Percentiles rank a stretch among this genome's conserved stretches.
phyloP scores from a whole-genome alignment of 1,284 basidiomycete species.

The Trametes versicolor region DNA sequence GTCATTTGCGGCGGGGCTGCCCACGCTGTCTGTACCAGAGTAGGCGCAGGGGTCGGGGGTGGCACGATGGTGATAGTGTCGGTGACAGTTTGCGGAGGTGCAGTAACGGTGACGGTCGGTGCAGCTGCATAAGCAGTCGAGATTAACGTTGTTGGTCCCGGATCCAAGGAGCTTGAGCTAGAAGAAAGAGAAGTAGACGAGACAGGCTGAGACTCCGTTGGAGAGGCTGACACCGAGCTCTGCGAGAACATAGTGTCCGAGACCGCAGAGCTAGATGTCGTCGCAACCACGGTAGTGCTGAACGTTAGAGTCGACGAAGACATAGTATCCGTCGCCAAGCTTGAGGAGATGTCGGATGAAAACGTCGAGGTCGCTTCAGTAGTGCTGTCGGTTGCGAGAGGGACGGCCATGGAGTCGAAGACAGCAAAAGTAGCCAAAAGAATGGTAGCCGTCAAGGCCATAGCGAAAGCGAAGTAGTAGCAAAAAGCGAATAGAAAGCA shows the following conservation, averaged over 20 bases:
- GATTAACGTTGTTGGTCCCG: slow-evolving; percentile 16
- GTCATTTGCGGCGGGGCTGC: slow-evolving; percentile 59
- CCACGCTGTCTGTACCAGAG: slow-evolving; percentile 52
- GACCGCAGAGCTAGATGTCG: slow-evolving; percentile 9
- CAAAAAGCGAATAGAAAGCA: slow-evolving; percentile 5
- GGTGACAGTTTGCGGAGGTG: slow-evolving; percentile 46
- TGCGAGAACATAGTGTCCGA: slow-evolving; percentile 14
- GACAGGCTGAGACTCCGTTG: slow-evolving; percentile 7
- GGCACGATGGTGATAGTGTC: slow-evolving; percentile 42
- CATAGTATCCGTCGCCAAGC: slow-evolving; percentile 32
- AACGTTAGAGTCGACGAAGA: slow-evolving; percentile 32
- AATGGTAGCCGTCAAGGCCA: slow-evolving; percentile 40
- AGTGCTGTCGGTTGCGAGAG: slow-evolving; percentile 27
- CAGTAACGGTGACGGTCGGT: slow-evolving; percentile 47
- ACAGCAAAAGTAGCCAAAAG: slow-evolving; percentile 30
- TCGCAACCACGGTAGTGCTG: slow-evolving; percentile 24
- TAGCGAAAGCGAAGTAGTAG: slow-evolving; percentile 24
- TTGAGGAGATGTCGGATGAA: slow-evolving; percentile 19
- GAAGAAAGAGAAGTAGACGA: slow-evolving; percentile 1
- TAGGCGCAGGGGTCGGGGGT: slow-evolving; percentile 33
- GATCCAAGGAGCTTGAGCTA: background rate
- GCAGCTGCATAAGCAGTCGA: slow-evolving; percentile 43
- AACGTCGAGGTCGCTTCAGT: slow-evolving; percentile 4
- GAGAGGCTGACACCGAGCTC: slow-evolving; percentile 17
- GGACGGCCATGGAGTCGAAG: slow-evolving; percentile 28